Base-by-base conservation (phyloP, 2,329 filamentous ascomycete genomes). In the Pseudocercospora pini-densiflorae region DNA sequence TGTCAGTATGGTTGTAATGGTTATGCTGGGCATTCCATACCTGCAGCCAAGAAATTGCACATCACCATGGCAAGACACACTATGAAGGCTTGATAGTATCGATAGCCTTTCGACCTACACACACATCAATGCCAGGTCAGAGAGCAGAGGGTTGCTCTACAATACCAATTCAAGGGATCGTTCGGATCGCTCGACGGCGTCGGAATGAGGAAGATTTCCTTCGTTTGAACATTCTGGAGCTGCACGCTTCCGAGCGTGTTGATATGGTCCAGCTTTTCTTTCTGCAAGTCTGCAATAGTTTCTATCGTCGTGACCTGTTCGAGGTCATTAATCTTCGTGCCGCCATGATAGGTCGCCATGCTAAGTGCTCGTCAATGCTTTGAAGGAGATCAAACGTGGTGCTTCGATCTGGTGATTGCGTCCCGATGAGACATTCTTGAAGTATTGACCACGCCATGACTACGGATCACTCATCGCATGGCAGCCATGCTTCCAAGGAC, bases 31-130 rank as follows among this genome's bases (percentile, higher is more conserved):
- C 1, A 36, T 36, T 12, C 33, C 33, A 36, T 36, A 5, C 33
- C 33, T n/a, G 84, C 86, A 0, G 85, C 84, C 4, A 87, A 76
- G 68, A 87, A 87, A 74, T 87, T 87, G 76, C 81, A 85, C 75
- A 87, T 80, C 67, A 86, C 79, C 78, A 87, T 86, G 61, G 85
- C 84, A 3, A 83, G 67, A 72, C 83, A 86, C 36, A 86, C 80
- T 14, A 86, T 75, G 57, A 77, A 72, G 8, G 84, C 84, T 43
- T 83, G 83, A 72, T 85, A 87, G 67, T 81, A 79, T 59, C 85
- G 84, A 69, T 82, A 84, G 70, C 78, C 76, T 76, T 80, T 70
- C 9, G 71, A 72, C 74, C 75, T 74, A 47, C 16, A 27, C 40
- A 36, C 10, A 1, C 6, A 51, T 27, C 27, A 84, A 85, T 65